Conservation (phyloP, 805 yeast species). For the Zygoascus tannicola region DNA sequence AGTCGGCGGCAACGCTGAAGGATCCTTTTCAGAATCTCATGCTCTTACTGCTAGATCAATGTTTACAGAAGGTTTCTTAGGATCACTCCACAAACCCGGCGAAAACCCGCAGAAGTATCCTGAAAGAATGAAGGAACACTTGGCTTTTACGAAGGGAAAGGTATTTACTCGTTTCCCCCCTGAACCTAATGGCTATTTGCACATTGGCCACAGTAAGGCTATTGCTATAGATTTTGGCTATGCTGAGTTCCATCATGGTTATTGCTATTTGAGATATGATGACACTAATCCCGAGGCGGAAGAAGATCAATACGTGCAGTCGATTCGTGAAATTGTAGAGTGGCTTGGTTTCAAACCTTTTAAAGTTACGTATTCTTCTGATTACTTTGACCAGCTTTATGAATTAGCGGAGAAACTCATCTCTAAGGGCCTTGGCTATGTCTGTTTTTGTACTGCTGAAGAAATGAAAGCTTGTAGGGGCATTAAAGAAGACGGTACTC, state of each 20-base stretch:
- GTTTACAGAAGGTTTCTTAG: slow-evolving; percentile 93
- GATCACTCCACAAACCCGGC: slow-evolving; percentile 91
- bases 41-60: slow-evolving; percentile 46
- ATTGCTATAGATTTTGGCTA: slow-evolving; percentile 97
- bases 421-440: slow-evolving; percentile 64
- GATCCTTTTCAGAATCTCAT: not conserved
- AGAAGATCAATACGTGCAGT: slow-evolving; percentile 80
- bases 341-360: slow-evolving; percentile 96
- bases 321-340: slow-evolving; percentile 71
- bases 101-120: slow-evolving; percentile 88
- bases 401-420: slow-evolving; percentile 81
- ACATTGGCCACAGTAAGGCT: slow-evolving; percentile 97
- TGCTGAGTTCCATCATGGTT: slow-evolving; percentile 78
- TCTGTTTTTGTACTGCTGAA: slow-evolving; percentile 88
- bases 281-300: slow-evolving; percentile 99
- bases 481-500: slow-evolving; percentile 79
- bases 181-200: slow-evolving; percentile 95
- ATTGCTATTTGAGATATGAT: slow-evolving; percentile 87
- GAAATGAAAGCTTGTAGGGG: slow-evolving; percentile 89
- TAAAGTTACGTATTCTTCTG: slow-evolving; percentile 92
- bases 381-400: slow-evolving; percentile 84
- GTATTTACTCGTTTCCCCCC: slow-evolving; percentile 97
- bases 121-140: slow-evolving; percentile 72
- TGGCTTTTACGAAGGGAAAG: slow-evolving; percentile 65
- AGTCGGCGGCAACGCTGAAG: slow-evolving; percentile 7